Conservation (phyloP, 192 early-diverging fungal species). For the Backusella morwellensis region DNA sequence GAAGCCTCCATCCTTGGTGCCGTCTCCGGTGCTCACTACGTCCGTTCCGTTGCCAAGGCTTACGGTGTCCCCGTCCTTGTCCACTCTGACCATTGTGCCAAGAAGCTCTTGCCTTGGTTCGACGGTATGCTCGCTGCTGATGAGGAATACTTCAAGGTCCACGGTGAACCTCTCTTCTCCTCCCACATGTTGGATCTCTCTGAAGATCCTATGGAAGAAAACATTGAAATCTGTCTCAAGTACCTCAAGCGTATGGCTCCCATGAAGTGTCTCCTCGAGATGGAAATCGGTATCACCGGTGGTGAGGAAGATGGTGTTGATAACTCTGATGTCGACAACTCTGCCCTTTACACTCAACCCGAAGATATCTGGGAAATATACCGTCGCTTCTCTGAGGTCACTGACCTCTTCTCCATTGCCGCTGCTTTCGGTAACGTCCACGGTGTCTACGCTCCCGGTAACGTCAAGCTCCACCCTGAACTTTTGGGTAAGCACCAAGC, state of each 20-base stretch:
- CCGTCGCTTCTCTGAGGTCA: slow-evolving; percentile 82
- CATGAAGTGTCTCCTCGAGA: slow-evolving; percentile 89
- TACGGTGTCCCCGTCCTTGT: slow-evolving; percentile 60
- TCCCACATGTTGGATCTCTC: slow-evolving; percentile 99
- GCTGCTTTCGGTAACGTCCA: slow-evolving; percentile 51
- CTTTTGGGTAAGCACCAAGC: slow-evolving; percentile 90
- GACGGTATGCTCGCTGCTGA: slow-evolving; percentile 96
- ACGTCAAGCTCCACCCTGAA: slow-evolving; percentile 92
- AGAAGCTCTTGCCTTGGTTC: slow-evolving; percentile 96
- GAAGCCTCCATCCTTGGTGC: slow-evolving; percentile 87
- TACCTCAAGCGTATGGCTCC: slow-evolving; percentile 91
- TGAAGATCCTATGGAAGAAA: slow-evolving; percentile 91
- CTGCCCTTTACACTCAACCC: slow-evolving; percentile 90
- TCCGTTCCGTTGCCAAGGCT: slow-evolving; percentile 32
- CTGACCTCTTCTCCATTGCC: slow-evolving; percentile 92
- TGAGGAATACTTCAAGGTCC: slow-evolving; percentile 90
- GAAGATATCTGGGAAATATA: slow-evolving; percentile 96
- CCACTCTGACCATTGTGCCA: slow-evolving; percentile 97
- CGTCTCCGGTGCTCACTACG: slow-evolving; percentile 81
- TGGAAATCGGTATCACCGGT: slow-evolving; percentile 98
- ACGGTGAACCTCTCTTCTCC: slow-evolving; percentile 94
- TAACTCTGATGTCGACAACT: slow-evolving; percentile 91
- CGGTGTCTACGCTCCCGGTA: slow-evolving; percentile 93
- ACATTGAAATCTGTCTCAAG: slow-evolving; percentile 86
- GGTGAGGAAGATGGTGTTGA: slow-evolving; percentile 99